A percentile compares a stretch with the other conserved stretches of the same genome.
Conservation (phyloP, 139 green algal species). For the Coelastrella sp. region DNA sequence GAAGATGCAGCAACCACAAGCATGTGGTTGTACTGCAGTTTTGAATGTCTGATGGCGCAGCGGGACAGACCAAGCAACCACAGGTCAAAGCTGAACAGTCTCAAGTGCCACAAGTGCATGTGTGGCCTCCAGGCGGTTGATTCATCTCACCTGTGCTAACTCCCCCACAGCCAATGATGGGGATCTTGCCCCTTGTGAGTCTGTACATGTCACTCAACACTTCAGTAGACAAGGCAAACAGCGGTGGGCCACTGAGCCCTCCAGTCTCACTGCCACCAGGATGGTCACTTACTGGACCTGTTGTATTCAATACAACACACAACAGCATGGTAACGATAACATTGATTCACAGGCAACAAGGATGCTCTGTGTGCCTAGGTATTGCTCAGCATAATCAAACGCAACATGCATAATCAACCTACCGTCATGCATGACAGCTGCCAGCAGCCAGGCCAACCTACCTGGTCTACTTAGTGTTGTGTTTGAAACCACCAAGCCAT, state of each 20-base stretch:
- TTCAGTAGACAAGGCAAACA: slow-evolving; percentile 85
- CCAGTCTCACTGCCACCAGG: slow-evolving; percentile 76
- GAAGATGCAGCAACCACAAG: background rate
- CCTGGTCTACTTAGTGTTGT: slow-evolving; percentile 93
- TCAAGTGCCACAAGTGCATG: background rate
- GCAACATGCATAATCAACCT: too few relatives aligned
- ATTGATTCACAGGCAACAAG: too few relatives aligned
- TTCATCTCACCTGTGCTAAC: slow-evolving; percentile 56
- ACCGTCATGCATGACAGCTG: too few relatives aligned
- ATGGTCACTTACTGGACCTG: slow-evolving; percentile 60
- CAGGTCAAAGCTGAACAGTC: too few relatives aligned
- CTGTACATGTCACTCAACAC: slow-evolving; percentile 89
- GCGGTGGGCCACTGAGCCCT: slow-evolving; percentile 88
- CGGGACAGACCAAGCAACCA: too few relatives aligned
- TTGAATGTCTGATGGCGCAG: too few relatives aligned
- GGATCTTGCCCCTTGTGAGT: slow-evolving; percentile 89
- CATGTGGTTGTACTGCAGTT: background rate
- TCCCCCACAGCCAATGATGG: slow-evolving; percentile 94
- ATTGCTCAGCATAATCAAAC: too few relatives aligned
- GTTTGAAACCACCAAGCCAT: slow-evolving; percentile 94
- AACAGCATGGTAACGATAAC: too few relatives aligned
- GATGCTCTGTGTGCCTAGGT: too few relatives aligned
- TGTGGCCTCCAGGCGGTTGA: background rate
- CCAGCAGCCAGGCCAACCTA: background rate
- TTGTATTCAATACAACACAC: background rate